Percentiles rank a stretch among this genome's conserved stretches.
Evolutionary conservation across 2,329 filamentous ascomycete species (phyloP).

Genomic region (Aspergillus sp.): DNA sequence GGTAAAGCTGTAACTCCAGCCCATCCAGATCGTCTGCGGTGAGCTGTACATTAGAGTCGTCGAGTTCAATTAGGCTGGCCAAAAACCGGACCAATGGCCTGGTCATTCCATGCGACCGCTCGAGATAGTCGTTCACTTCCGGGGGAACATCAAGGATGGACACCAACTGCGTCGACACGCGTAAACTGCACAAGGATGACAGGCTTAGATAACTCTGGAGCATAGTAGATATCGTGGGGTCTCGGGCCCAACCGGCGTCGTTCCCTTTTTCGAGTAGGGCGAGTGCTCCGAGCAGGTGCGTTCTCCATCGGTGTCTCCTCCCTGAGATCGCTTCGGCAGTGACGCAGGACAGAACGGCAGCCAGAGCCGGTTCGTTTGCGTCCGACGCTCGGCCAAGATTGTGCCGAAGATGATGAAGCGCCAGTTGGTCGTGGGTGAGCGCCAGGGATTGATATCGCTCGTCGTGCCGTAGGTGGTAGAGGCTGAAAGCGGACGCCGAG

Average conservation of each 20-base stretch:
- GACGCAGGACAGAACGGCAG: slow-evolving; percentile 13
- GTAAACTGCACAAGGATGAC: slow-evolving; percentile 19
- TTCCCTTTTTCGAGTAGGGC: slow-evolving; percentile 14
- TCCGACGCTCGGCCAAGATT: slow-evolving; percentile 9
- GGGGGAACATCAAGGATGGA: slow-evolving; percentile 12
- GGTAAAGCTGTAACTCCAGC: slow-evolving; percentile 22
- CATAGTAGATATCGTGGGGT: slow-evolving; percentile 9
- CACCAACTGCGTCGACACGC: slow-evolving; percentile 13
- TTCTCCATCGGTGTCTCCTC: slow-evolving; percentile 15
- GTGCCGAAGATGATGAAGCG: slow-evolving; percentile 18
- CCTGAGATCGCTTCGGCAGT: slow-evolving; percentile 18
- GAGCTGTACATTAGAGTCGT: slow-evolving; percentile 11
- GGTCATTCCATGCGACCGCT: slow-evolving; percentile 21
- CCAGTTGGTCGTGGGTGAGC: slow-evolving; percentile 19
- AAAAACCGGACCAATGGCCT: slow-evolving; percentile 17
- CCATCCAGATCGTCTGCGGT: slow-evolving; percentile 17
- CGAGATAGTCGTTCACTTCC: slow-evolving; percentile 15
- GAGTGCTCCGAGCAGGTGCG: slow-evolving; percentile 14
- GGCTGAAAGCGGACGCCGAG: slow-evolving; percentile 14
- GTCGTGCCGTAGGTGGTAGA: slow-evolving; percentile 17
- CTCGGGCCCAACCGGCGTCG: slow-evolving; percentile 11
- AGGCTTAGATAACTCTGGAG: slow-evolving; percentile 21
- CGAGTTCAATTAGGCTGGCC: slow-evolving; percentile 16
- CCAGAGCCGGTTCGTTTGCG: slow-evolving; percentile 11
- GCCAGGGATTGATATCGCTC: slow-evolving; percentile 16